phyloP scores from a whole-genome alignment of 345 rosid species.

The Populus euphratica region DNA sequence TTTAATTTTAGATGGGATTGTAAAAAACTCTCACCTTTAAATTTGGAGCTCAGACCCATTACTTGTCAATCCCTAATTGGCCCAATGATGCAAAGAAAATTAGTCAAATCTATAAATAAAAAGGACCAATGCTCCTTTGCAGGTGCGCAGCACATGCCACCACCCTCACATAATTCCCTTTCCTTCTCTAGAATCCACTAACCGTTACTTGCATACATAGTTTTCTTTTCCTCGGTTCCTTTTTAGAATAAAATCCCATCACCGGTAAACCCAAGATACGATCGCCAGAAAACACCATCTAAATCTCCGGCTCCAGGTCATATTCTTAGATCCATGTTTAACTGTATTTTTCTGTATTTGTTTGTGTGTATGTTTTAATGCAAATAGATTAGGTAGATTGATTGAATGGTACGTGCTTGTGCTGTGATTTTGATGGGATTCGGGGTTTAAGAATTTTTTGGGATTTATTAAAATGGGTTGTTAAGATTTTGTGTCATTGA shows the following conservation, averaged over 20 bases:
- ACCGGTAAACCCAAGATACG: not conserved
- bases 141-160: constrained; percentile 12
- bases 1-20: no score
- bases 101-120: not conserved
- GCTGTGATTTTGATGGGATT: not conserved
- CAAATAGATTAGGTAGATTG: not conserved
- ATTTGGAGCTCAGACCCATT: no score
- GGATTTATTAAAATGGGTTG: not conserved
- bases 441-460: not conserved
- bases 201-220: not conserved
- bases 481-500: not conserved
- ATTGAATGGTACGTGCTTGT: not conserved
- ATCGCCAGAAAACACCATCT: not conserved
- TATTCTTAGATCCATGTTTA: constrained; percentile 1
- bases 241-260: not conserved
- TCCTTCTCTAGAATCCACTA: not conserved
- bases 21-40: no score
- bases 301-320: constrained; percentile 1
- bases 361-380: not conserved
- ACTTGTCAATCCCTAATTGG: not conserved
- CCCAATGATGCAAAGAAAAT: not conserved
- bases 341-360: not conserved
- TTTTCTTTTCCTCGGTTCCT: not conserved
- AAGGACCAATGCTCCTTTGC: not conserved
- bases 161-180: not conserved